These are phyloP conservation scores for Friedmanniomyces endolithicus DNA, from an alignment of 495 filamentous ascomycete species.

Conservation along the genomic window DNA sequence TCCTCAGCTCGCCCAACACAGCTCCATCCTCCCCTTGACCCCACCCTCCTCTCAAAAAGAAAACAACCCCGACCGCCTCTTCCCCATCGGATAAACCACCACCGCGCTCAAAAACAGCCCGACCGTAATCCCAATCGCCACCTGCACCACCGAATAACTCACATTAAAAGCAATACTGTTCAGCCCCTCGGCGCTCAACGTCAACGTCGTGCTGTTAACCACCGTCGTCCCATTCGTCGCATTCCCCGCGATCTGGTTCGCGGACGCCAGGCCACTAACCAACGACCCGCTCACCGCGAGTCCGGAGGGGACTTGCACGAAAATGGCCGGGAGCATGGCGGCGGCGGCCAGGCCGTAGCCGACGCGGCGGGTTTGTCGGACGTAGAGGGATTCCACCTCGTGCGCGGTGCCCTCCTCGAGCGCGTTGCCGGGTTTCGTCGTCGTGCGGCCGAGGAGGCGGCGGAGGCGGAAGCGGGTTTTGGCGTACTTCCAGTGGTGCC, in stretches of 20 bases:
- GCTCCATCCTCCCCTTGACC: background rate
- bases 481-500: slow-evolving; percentile 18
- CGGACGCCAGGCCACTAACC: slow-evolving; percentile 71
- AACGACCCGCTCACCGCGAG: slow-evolving; percentile 74
- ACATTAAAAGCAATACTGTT: slow-evolving; percentile 72
- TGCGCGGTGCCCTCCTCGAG: slow-evolving; percentile 14
- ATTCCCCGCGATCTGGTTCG: slow-evolving; percentile 56
- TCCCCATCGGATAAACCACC: slow-evolving; percentile 83
- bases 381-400: slow-evolving; percentile 10
- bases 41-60: slow-evolving; percentile 48
- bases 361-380: slow-evolving; percentile 30
- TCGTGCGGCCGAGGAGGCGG: background rate
- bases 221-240: slow-evolving; percentile 35
- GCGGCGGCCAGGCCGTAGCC: slow-evolving; percentile 74
- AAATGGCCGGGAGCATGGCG: slow-evolving; percentile 82
- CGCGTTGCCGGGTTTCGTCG: background rate
- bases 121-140: slow-evolving; percentile 87
- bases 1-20: background rate
- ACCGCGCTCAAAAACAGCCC: slow-evolving; percentile 78
- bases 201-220: slow-evolving; percentile 32
- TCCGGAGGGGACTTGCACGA: slow-evolving; percentile 86
- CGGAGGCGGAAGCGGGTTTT: slow-evolving; percentile 1
- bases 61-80: slow-evolving; percentile 79
- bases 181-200: slow-evolving; percentile 20
- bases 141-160: slow-evolving; percentile 74